Percentiles rank a stretch among this genome's conserved stretches.
phyloP scores from a whole-genome alignment of 352 stramenopile genomes.

The Phytophthora sp. region DNA sequence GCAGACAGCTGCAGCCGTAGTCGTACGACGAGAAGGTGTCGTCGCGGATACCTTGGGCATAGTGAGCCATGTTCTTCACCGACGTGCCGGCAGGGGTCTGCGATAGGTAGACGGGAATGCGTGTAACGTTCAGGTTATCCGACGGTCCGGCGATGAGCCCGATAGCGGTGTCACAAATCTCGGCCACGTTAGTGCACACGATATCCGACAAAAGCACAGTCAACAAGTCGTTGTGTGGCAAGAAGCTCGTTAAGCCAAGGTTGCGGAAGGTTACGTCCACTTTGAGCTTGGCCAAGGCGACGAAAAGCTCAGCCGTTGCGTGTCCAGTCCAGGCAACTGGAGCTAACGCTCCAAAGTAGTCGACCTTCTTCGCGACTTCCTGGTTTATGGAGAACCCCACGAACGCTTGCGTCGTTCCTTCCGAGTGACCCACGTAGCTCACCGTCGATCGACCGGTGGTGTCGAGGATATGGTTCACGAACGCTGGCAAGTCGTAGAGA shows the following conservation, averaged over 20 bases:
- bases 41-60: conserved; percentile 57
- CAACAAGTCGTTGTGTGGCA: conserved; percentile 36
- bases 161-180: conserved; percentile 50
- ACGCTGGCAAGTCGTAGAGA: conserved; percentile 43
- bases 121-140: conserved; percentile 53
- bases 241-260: conserved; percentile 51
- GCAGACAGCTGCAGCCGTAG: conserved; percentile 57
- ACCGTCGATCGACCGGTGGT: conserved; percentile 43
- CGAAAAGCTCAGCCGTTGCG: conserved; percentile 41
- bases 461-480: conserved; percentile 52
- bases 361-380: conserved; percentile 45
- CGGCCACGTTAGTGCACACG: conserved; percentile 48
- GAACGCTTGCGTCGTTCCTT: conserved; percentile 52
- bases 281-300: conserved; percentile 45
- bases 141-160: conserved; percentile 50
- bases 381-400: conserved; percentile 66
- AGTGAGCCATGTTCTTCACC: conserved; percentile 65
- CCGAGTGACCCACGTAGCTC: conserved; percentile 60
- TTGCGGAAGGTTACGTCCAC: conserved; percentile 38
- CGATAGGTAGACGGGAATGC: conserved; percentile 63
- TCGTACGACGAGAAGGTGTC: conserved; percentile 59
- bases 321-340: conserved; percentile 51
- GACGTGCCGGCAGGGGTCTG: conserved; percentile 62
- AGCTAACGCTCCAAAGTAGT: conserved; percentile 60
- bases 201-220: conserved; percentile 36